A percentile compares a stretch with the other conserved stretches of the same genome.
Conservation (phyloP, 768 basidiomycete species). For the Hypsizygus marmoreus region DNA sequence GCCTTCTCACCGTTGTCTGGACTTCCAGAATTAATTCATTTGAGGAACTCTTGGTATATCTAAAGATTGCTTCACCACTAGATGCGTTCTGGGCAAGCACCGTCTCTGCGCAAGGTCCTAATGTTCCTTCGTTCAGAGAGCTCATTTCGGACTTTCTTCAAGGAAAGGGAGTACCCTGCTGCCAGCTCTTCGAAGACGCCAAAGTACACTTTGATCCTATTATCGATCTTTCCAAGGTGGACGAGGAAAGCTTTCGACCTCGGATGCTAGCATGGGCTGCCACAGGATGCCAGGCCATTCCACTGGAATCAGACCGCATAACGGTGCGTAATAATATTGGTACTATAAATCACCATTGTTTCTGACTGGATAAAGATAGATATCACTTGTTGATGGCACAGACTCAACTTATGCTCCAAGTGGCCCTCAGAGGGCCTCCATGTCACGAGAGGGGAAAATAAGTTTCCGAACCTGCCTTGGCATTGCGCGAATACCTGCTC, state of each 20-base stretch:
- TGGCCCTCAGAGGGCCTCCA: neutral
- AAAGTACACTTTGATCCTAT: neutral
- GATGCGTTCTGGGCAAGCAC: neutral
- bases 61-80: neutral
- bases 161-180: neutral
- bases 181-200: neutral
- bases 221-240: neutral
- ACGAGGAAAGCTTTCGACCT: neutral
- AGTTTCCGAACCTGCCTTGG: neutral
- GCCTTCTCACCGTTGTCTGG: slow-evolving; percentile 1
- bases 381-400: neutral
- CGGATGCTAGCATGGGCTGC: neutral
- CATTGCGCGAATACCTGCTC: neutral
- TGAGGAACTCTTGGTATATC: slow-evolving; percentile 1
- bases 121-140: neutral
- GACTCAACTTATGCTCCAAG: neutral
- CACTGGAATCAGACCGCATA: neutral
- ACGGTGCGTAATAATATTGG: neutral
- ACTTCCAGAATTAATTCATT: neutral
- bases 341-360: neutral
- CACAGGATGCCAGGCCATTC: too few relatives aligned
- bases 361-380: neutral
- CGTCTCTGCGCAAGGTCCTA: neutral
- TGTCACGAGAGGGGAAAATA: neutral
- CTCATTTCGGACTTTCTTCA: neutral